These are phyloP conservation scores for Wallacemonas sp. DNA, from an alignment of 208 protist species.

Conservation along the genomic window DNA sequence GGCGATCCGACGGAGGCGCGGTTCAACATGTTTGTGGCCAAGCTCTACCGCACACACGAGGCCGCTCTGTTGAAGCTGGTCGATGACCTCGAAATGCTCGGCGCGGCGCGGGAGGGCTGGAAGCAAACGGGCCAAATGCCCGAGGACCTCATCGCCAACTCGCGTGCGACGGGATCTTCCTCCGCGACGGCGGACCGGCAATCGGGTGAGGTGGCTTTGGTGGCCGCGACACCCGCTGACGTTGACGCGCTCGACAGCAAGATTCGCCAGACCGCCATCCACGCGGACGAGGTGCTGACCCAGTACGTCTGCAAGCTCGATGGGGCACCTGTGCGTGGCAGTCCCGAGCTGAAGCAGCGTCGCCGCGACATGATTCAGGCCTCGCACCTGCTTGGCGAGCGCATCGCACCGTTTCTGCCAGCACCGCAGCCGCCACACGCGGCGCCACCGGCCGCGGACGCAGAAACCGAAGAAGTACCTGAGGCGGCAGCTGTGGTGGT, in stretches of 20 bases:
- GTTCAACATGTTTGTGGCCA: slow-evolving; percentile 39
- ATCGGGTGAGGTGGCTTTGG: neutral
- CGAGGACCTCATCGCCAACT: neutral
- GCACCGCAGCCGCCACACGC: neutral
- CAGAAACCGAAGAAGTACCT: neutral
- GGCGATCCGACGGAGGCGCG: slow-evolving; percentile 43
- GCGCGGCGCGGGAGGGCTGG: slow-evolving; percentile 2
- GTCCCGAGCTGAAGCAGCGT: slow-evolving; percentile 37
- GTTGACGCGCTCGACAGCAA: slow-evolving; percentile 19
- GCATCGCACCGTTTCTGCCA: slow-evolving; percentile 42
- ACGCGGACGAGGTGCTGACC: slow-evolving; percentile 77
- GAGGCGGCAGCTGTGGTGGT: neutral
- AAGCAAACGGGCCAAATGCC: neutral
- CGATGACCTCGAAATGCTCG: slow-evolving; percentile 42
- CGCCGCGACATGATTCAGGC: slow-evolving; percentile 44
- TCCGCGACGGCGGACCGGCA: neutral
- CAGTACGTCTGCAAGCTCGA: slow-evolving; percentile 66
- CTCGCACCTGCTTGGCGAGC: slow-evolving; percentile 31
- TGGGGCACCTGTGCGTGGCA: slow-evolving; percentile 48
- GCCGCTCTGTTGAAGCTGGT: slow-evolving; percentile 35
- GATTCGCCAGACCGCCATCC: slow-evolving; percentile 33
- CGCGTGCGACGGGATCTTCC: neutral
- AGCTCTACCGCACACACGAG: slow-evolving; percentile 39
- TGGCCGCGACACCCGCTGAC: slow-evolving; percentile 11
- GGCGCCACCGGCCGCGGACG: neutral